A percentile compares a stretch with the other conserved stretches of the same genome.
Evolutionary conservation across 306 rosid genomes (phyloP).

Genomic region (Chamaecrista fasciculata): DNA sequence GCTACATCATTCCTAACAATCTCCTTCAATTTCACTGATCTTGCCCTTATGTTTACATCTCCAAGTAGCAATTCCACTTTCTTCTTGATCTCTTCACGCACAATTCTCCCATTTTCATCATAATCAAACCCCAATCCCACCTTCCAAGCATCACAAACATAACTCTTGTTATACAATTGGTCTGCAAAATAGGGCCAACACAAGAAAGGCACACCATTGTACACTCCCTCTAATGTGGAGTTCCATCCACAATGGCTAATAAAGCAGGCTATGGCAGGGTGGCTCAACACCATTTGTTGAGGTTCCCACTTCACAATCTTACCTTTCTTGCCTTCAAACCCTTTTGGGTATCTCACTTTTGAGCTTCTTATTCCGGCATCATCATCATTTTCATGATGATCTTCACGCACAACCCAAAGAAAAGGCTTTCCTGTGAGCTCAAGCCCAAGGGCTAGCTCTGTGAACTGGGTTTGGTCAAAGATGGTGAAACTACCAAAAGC

Average conservation of each 20-base stretch:
- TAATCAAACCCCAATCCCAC: constrained; percentile 32
- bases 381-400: no score
- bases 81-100: no score
- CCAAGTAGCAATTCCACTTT: constrained; percentile 36
- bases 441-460: no score
- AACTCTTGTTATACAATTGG: constrained; percentile 24
- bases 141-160: constrained; percentile 43
- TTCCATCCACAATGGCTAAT: no score
- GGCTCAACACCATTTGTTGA: constrained; percentile 41
- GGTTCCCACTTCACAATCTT: no score
- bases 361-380: no score
- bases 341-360: constrained; percentile 25
- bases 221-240: no score
- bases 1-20: background rate
- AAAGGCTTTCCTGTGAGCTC: no score
- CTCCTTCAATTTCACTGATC: constrained; percentile 28
- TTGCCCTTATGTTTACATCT: constrained; percentile 32
- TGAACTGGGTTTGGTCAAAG: no score
- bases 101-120: constrained; percentile 42
- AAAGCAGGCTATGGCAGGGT: constrained; percentile 46
- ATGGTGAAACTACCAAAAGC: no score
- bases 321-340: constrained; percentile 28
- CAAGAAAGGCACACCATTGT: no score
- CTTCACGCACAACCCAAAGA: no score
- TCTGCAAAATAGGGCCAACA: constrained; percentile 36